phyloP scores from a whole-genome alignment of 345 rosid species.

The Viola odorata region DNA sequence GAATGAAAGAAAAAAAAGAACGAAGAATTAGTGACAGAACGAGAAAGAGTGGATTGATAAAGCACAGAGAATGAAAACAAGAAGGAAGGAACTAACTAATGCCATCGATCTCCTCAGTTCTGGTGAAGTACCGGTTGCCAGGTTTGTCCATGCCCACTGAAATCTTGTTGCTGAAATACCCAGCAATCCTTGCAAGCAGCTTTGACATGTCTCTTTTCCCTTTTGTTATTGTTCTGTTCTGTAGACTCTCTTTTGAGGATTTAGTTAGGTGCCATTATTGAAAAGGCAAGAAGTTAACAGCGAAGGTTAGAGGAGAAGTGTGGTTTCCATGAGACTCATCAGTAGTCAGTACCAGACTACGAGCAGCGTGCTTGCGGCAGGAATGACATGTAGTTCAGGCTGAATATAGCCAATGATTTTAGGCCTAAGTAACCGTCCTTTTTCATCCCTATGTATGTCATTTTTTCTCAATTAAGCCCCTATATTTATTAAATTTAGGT shows the following conservation, averaged over 20 bases:
- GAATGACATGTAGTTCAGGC: neutral
- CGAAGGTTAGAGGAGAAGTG: neutral
- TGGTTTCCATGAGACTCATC: neutral
- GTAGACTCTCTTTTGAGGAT: neutral
- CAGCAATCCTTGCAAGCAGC: slow-evolving; percentile 62
- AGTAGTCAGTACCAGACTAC: neutral
- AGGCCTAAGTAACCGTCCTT: too few species aligned
- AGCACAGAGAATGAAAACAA: too few species aligned
- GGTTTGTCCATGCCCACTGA: slow-evolving; percentile 58
- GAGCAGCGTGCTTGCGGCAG: neutral
- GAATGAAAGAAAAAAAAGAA: neutral
- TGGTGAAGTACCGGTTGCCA: slow-evolving; percentile 78
- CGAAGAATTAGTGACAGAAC: too few species aligned
- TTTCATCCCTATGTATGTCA: too few species aligned
- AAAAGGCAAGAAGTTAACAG: neutral
- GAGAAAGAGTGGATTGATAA: too few species aligned
- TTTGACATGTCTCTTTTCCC: slow-evolving; percentile 47
- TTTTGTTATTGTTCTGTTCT: neutral
- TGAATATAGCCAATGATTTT: too few species aligned
- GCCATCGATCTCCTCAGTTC: slow-evolving; percentile 77
- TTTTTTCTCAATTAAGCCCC: too few species aligned
- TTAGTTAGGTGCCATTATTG: neutral
- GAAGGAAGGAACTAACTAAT: slow-evolving; percentile 44
- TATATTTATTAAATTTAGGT: too few species aligned
- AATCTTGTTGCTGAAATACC: slow-evolving; percentile 50